A percentile compares a stretch with the other conserved stretches of the same genome.
phyloP scores from a whole-genome alignment of 805 yeast genomes.

The Lachancea dasiensis region DNA sequence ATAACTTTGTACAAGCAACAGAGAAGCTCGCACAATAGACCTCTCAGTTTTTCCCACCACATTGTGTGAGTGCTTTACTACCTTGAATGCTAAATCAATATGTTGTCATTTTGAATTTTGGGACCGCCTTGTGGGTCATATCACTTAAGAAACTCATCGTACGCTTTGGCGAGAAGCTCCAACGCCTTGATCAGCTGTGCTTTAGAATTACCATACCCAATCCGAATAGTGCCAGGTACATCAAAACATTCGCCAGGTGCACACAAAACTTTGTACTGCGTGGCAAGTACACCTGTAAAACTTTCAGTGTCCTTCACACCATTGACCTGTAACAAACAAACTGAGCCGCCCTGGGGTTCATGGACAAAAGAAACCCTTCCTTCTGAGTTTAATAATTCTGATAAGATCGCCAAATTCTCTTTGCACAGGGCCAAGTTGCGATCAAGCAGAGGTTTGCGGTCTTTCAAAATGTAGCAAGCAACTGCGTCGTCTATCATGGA shows the following conservation, averaged over 20 bases:
- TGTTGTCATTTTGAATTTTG: neutral
- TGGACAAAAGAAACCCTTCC: conserved; percentile 36
- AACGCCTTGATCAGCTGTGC: conserved; percentile 36
- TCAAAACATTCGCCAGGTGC: conserved; percentile 48
- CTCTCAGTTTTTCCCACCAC: no score
- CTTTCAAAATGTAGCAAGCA: conserved; percentile 39
- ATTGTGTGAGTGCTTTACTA: no score
- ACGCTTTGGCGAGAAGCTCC: conserved; percentile 19
- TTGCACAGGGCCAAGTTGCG: conserved; percentile 38
- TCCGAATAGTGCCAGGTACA: conserved; percentile 38
- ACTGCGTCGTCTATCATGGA: conserved; percentile 42
- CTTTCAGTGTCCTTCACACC: conserved; percentile 29
- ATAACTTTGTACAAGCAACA: no score
- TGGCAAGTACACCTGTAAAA: conserved; percentile 36
- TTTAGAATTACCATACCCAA: conserved; percentile 44
- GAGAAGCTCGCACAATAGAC: no score
- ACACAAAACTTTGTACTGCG: conserved; percentile 31
- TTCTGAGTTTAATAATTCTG: conserved; percentile 30
- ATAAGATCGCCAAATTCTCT: conserved; percentile 34
- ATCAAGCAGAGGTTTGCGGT: conserved; percentile 33
- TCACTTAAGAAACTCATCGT: conserved; percentile 7
- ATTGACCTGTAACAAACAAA: conserved; percentile 38
- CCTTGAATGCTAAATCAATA: no score
- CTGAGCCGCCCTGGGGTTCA: conserved; percentile 43
- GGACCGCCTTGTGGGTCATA: neutral